These are phyloP conservation scores for Viola odorata DNA, from an alignment of 345 rosid species.

Conservation along the genomic window DNA sequence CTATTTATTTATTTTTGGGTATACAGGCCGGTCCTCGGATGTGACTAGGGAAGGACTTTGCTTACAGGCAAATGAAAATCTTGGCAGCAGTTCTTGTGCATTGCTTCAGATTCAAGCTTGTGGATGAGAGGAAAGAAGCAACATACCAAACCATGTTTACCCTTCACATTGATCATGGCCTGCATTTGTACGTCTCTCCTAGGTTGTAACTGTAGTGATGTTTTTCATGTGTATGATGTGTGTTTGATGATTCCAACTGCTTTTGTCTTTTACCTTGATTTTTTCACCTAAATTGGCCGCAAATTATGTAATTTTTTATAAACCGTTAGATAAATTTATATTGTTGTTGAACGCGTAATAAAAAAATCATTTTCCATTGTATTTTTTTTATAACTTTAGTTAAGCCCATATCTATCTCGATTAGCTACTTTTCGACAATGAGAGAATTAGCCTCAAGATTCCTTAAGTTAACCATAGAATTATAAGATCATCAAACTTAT, in stretches of 20 bases:
- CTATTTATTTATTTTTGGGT: too few relatives aligned
- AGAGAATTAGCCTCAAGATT: too few relatives aligned
- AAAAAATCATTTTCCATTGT: too few relatives aligned
- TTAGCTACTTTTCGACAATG: too few relatives aligned
- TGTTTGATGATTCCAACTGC: neutral
- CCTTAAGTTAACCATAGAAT: too few relatives aligned
- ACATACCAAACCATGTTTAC: constrained; percentile 35
- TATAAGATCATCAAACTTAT: too few relatives aligned
- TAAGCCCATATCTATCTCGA: too few relatives aligned
- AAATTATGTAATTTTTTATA: too few relatives aligned
- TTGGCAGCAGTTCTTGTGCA: constrained; percentile 28
- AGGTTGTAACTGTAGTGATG: constrained; percentile 14
- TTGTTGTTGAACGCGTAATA: too few relatives aligned
- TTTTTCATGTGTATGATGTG: neutral
- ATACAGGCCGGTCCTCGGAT: constrained; percentile 37
- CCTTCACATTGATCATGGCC: constrained; percentile 40
- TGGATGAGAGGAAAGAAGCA: constrained; percentile 24
- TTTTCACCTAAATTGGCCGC: too few relatives aligned
- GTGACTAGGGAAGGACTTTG: constrained; percentile 42
- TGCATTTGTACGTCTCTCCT: constrained; percentile 23
- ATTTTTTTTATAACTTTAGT: too few relatives aligned
- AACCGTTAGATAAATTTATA: too few relatives aligned
- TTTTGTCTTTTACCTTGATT: neutral
- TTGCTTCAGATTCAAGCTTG: constrained; percentile 30
- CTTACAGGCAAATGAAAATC: constrained; percentile 38